phyloP scores from a whole-genome alignment of 148 eudicot species.

The Dysphania ambrosioides region DNA sequence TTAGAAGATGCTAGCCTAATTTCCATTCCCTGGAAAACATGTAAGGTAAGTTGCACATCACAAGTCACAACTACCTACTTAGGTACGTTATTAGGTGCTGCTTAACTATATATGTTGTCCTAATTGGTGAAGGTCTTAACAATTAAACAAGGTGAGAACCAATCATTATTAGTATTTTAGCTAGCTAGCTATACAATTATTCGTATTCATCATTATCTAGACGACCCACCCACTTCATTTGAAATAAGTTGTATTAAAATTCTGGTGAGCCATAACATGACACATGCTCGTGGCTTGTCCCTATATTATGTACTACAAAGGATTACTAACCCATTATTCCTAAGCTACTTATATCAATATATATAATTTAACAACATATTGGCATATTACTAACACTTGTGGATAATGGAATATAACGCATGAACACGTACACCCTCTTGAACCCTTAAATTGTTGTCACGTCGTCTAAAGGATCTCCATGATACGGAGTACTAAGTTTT shows the following conservation, averaged over 20 bases:
- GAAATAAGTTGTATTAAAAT: background rate
- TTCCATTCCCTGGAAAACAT: background rate
- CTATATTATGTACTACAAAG: background rate
- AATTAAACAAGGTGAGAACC: background rate
- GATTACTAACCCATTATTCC: too few species aligned
- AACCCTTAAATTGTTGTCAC: too few species aligned
- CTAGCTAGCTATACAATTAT: background rate
- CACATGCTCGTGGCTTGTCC: background rate
- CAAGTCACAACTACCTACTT: too few species aligned
- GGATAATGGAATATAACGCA: too few species aligned
- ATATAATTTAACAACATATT: too few species aligned
- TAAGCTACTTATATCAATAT: too few species aligned
- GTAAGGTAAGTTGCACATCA: background rate
- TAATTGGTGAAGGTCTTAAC: background rate
- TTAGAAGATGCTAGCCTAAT: too few species aligned
- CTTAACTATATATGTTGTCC: background rate
- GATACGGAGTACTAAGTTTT: too few species aligned
- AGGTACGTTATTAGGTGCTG: background rate
- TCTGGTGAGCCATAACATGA: slow-evolving; percentile 4
- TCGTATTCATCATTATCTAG: background rate
- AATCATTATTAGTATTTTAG: background rate
- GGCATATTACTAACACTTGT: too few species aligned
- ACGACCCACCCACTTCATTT: background rate
- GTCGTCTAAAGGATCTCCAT: too few species aligned
- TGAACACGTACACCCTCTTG: too few species aligned